These are phyloP conservation scores for Protomyces inundatus DNA, from an alignment of 1,139 yeast species.

Conservation along the genomic window DNA sequence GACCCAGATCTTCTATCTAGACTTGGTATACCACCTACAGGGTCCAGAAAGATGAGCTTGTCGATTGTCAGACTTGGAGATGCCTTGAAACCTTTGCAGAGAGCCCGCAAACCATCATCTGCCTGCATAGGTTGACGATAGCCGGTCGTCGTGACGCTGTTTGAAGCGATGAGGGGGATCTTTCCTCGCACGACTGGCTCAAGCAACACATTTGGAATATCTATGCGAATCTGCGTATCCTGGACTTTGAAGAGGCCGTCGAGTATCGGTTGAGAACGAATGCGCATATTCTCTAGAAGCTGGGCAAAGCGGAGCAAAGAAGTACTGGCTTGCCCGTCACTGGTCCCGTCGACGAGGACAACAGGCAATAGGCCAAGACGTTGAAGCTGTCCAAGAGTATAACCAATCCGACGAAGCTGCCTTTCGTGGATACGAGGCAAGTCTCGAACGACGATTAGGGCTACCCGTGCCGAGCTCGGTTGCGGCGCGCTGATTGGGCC, in stretches of 20 bases:
- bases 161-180: conserved; percentile 7
- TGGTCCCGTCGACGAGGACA: conserved; percentile 38
- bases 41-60: conserved; percentile 72
- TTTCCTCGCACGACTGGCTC: conserved; percentile 23
- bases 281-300: conserved; percentile 26
- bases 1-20: conserved; percentile 66
- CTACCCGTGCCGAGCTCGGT: conserved; percentile 45
- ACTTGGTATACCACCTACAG: conserved; percentile 85
- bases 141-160: conserved; percentile 39
- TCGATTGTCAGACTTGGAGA: conserved; percentile 47
- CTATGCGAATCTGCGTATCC: conserved; percentile 24
- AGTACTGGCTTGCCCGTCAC: conserved; percentile 26
- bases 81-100: conserved; percentile 37
- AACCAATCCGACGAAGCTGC: conserved; percentile 47
- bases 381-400: conserved; percentile 48
- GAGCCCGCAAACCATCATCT: conserved; percentile 39
- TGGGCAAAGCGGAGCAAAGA: conserved; percentile 26
- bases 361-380: conserved; percentile 50
- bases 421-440: conserved; percentile 40
- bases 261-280: conserved; percentile 33
- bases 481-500: conserved; percentile 1
- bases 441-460: conserved; percentile 48
- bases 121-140: conserved; percentile 43
- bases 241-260: conserved; percentile 24
- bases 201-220: conserved; percentile 19